Conservation (phyloP, 208 protist species). For the Crithidia expoeki region DNA sequence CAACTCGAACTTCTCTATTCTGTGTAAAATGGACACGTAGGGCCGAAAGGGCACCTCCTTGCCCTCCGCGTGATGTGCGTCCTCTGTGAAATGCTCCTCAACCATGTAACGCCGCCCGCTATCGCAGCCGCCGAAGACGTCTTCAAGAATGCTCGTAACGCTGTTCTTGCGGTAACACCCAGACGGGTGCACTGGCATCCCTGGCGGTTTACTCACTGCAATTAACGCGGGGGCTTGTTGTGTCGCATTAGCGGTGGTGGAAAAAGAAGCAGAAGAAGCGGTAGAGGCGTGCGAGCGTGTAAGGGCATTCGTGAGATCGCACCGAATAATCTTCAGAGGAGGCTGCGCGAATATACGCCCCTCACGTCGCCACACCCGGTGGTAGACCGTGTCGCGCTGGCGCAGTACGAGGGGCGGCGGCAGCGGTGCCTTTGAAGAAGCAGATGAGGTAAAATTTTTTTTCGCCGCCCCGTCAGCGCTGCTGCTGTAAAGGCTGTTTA, state of each 20-base stretch:
- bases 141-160: constrained; percentile 88
- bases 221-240: constrained; percentile 50
- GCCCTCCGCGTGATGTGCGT: not conserved
- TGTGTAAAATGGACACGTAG: constrained; percentile 58
- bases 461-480: not conserved
- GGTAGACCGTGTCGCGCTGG: constrained; percentile 82
- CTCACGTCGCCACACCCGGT: constrained; percentile 94
- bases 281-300: not conserved
- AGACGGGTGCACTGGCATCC: constrained; percentile 89
- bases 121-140: constrained; percentile 69
- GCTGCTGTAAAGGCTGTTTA: not conserved
- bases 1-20: constrained; percentile 58
- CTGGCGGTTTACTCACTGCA: constrained; percentile 72
- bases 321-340: constrained; percentile 59
- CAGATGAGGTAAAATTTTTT: not conserved
- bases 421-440: too few species aligned
- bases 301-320: constrained; percentile 23
- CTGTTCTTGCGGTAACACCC: constrained; percentile 93
- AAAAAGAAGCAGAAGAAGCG: too few species aligned
- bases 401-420: constrained; percentile 52
- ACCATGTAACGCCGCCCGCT: constrained; percentile 7
- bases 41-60: constrained; percentile 14
- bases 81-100: constrained; percentile 19
- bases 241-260: too few species aligned
- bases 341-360: constrained; percentile 81